Conservation (phyloP, 257 asterid genomes). For the Buddleja alternifolia region DNA sequence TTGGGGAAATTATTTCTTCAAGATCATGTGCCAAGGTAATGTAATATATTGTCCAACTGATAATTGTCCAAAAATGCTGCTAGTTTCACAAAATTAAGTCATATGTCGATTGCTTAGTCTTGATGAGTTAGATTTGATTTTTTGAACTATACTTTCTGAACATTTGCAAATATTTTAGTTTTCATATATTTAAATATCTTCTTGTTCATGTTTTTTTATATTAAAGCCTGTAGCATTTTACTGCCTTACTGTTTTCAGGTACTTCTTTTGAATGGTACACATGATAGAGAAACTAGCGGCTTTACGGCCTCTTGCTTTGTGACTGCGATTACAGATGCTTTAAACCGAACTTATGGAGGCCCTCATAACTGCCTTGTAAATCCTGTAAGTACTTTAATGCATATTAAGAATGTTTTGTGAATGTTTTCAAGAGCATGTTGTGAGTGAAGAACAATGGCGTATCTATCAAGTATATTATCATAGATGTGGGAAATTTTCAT, state of each 20-base stretch:
- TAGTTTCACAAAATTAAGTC: slow-evolving; percentile 12
- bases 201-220: not conserved
- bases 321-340: slow-evolving; percentile 87
- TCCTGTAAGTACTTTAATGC: slow-evolving; percentile 56
- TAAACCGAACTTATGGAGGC: slow-evolving; percentile 83
- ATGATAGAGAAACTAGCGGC: slow-evolving; percentile 88
- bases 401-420: not conserved
- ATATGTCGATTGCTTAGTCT: not conserved
- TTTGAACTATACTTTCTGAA: not conserved
- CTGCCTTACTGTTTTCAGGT: slow-evolving; percentile 54
- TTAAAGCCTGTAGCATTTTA: slow-evolving; percentile 8
- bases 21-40: slow-evolving; percentile 88
- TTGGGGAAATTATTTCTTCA: slow-evolving; percentile 79
- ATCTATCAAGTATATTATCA: not conserved
- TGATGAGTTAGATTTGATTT: slow-evolving; percentile 5
- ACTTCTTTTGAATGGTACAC: slow-evolving; percentile 84
- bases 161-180: not conserved
- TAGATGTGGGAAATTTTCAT: not conserved
- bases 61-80: not conserved
- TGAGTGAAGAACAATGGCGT: no score
- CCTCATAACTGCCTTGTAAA: slow-evolving; percentile 64
- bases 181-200: not conserved
- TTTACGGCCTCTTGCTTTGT: slow-evolving; percentile 88
- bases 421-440: not conserved
- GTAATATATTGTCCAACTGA: not conserved